Evolutionary conservation across 768 basidiomycete genomes (phyloP), one percentile per base, ranked within the genome.

Genomic region (Agaricus subrufescens): DNA sequence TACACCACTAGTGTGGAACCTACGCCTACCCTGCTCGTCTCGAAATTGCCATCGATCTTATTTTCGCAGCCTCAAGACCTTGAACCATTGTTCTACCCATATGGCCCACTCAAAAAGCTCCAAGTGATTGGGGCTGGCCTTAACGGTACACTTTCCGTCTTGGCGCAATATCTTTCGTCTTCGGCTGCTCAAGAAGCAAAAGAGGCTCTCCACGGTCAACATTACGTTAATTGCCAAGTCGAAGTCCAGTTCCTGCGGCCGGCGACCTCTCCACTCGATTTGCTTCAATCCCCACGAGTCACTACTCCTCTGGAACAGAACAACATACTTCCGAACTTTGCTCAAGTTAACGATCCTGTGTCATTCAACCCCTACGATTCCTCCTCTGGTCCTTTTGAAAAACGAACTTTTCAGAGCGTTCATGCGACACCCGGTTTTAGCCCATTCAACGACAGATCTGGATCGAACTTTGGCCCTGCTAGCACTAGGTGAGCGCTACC

Each of bases 81-180:
- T 60, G 78, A 86, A 50, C 88, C 88, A n/a, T 74, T 91, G 39
- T 78, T 91, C 57, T 81, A 75, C 67, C 89, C 89, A 25, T 91
- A 85, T 63, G 89, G 89, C 12, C 71, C 75, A 30, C 81, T 89
- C 65, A 83, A 83, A 63, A 80, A 80, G 52, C 76, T 90, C 52
- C 79, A 81, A 60, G 76, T 85, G 11, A 69, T 76, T 31, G 65
- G 75, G n/a, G 66, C 65, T 39, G 70, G 72, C 6, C 60, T 68
- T 31, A 61, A 69, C 52, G 75, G 73, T 48, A 77, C 75, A 39
- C 73, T 80, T 37, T 79, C 83, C 27, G 86, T 78, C 52, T 61
- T 83, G 26, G 87, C 88, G n/a, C 83, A 87, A 65, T 89, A 87
- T 62, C 68, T 75, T 37, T 74, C 79, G 19, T 58, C 72, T 43